phyloP scores from a whole-genome alignment of 2,329 filamentous ascomycete genomes.

The Colletotrichum brevisporum region DNA sequence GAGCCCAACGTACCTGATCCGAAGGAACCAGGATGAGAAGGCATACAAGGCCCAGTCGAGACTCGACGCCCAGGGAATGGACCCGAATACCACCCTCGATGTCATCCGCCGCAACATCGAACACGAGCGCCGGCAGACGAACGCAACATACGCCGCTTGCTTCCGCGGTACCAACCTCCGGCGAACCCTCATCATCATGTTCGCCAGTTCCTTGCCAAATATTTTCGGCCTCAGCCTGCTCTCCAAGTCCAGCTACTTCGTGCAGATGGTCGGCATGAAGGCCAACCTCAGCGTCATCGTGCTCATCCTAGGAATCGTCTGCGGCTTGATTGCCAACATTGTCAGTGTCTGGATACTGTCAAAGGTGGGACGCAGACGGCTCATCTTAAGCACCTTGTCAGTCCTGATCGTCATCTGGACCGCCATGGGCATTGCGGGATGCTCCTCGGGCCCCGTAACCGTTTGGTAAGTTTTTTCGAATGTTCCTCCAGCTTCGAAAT shows the following conservation, averaged over 20 bases:
- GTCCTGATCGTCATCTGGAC: conserved; percentile 56
- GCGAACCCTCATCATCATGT: conserved; percentile 57
- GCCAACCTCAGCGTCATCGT: conserved; percentile 55
- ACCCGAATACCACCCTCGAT: conserved; percentile 56
- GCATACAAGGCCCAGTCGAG: conserved; percentile 62
- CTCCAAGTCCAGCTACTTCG: conserved; percentile 57
- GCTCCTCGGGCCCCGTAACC: conserved; percentile 53
- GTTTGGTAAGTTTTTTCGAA: conserved; percentile 51
- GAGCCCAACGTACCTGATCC: conserved; percentile 63
- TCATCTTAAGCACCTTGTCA: conserved; percentile 53
- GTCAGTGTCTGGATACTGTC: conserved; percentile 60
- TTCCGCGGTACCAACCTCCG: conserved; percentile 60
- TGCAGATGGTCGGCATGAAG: conserved; percentile 52
- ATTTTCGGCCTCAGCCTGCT: conserved; percentile 62
- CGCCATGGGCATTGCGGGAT: conserved; percentile 62
- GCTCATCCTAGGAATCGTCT: conserved; percentile 59
- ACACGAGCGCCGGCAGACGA: conserved; percentile 50
- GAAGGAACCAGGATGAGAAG: conserved; percentile 54
- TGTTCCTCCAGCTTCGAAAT: neutral
- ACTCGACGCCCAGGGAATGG: conserved; percentile 58
- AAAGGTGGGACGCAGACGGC: conserved; percentile 54
- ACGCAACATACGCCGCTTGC: conserved; percentile 57
- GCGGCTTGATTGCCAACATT: conserved; percentile 61
- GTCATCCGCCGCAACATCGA: conserved; percentile 64
- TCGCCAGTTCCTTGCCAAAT: conserved; percentile 58